These are phyloP conservation scores for Phytophthora sp. DNA, from an alignment of 352 stramenopile species.

Conservation along the genomic window DNA sequence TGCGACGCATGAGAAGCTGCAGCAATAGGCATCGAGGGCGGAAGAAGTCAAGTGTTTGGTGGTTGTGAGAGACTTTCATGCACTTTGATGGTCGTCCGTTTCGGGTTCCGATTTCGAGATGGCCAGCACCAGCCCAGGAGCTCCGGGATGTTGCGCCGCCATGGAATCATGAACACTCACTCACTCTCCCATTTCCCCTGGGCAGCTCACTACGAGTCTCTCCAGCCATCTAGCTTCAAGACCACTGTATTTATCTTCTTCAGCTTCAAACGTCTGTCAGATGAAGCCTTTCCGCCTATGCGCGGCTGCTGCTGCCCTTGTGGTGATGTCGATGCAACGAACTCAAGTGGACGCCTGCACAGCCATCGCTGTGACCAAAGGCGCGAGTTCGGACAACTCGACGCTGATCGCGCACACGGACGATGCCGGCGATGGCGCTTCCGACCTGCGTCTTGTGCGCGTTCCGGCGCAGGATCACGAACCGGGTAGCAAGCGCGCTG, in stretches of 20 bases:
- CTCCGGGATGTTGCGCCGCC: not conserved
- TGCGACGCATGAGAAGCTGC: slow-evolving; percentile 26
- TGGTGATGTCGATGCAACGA: slow-evolving; percentile 13
- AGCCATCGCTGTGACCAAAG: slow-evolving; percentile 83
- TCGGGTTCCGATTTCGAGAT: not conserved
- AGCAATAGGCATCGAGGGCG: slow-evolving; percentile 4
- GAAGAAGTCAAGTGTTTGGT: slow-evolving; percentile 21
- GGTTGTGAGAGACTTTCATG: slow-evolving; percentile 22
- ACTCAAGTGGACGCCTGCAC: slow-evolving; percentile 72
- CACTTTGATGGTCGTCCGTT: slow-evolving; percentile 29
- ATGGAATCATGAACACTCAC: slow-evolving; percentile 6
- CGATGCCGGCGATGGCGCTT: slow-evolving; percentile 74
- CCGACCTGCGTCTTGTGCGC: slow-evolving; percentile 91
- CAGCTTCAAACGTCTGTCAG: slow-evolving; percentile 2
- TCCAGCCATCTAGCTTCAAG: no score
- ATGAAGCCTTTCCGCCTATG: slow-evolving; percentile 34
- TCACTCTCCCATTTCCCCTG: slow-evolving; percentile 31
- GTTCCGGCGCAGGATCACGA: slow-evolving; percentile 86
- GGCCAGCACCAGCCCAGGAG: not conserved
- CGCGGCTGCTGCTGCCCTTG: slow-evolving; percentile 9
- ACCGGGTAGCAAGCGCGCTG: slow-evolving; percentile 42
- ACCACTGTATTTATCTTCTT: no score
- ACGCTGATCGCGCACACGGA: slow-evolving; percentile 92
- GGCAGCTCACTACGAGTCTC: slow-evolving; percentile 18
- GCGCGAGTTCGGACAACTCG: slow-evolving; percentile 81